These are phyloP conservation scores for Penicillium fimorum DNA, from an alignment of 495 filamentous ascomycete genomes.

Conservation along the genomic window DNA sequence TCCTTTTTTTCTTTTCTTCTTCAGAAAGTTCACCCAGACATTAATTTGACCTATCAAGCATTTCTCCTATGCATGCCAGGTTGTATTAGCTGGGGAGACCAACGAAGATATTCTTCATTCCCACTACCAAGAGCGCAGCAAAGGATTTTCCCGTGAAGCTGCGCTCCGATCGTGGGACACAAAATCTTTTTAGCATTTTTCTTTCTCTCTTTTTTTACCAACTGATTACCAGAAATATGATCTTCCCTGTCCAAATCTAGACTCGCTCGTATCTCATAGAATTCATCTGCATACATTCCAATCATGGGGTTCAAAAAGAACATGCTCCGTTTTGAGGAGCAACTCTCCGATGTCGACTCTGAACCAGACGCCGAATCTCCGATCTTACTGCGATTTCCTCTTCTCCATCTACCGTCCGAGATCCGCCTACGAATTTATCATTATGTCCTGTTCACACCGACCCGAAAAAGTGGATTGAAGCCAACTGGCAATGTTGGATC, in stretches of 20 bases:
- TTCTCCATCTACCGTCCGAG: slow-evolving; percentile 76
- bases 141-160: slow-evolving; percentile 48
- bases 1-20: slow-evolving; percentile 33
- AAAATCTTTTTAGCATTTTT: slow-evolving; percentile 27
- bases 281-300: slow-evolving; percentile 4
- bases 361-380: slow-evolving; percentile 14
- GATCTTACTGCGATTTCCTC: slow-evolving; percentile 56
- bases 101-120: slow-evolving; percentile 45
- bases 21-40: slow-evolving; percentile 63
- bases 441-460: slow-evolving; percentile 54
- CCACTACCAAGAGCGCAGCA: slow-evolving; percentile 63
- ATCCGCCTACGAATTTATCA: slow-evolving; percentile 70
- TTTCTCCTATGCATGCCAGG: slow-evolving; percentile 49
- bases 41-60: slow-evolving; percentile 63
- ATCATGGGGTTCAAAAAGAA: slow-evolving; percentile 25
- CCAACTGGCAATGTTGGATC: slow-evolving; percentile 61
- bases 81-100: slow-evolving; percentile 73
- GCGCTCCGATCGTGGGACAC: slow-evolving; percentile 50
- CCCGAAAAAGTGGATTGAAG: slow-evolving; percentile 28
- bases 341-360: slow-evolving; percentile 8
- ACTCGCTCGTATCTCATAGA: slow-evolving; percentile 8
- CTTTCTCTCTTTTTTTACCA: slow-evolving; percentile 9
- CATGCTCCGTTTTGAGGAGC: slow-evolving; percentile 18
- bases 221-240: slow-evolving; percentile 5
- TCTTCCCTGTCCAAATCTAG: slow-evolving; percentile 3